Conservation (phyloP, 495 filamentous ascomycete genomes). For the Tuber magnatum region DNA sequence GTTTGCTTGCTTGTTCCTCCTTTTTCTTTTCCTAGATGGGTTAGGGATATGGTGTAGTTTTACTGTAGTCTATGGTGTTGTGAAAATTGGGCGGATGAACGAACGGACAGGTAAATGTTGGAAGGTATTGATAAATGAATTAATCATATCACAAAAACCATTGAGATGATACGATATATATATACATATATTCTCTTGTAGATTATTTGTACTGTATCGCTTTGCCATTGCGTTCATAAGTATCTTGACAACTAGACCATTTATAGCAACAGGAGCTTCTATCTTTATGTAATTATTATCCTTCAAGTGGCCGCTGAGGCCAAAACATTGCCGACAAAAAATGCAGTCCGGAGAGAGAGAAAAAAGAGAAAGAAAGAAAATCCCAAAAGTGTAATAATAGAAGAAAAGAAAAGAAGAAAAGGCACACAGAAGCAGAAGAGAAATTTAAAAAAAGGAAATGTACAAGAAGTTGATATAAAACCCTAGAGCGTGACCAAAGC, state of each 20-base stretch:
- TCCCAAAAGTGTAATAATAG: not conserved
- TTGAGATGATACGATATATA: not conserved
- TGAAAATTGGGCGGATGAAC: not conserved
- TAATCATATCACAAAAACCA: constrained; percentile 8
- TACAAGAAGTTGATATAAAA: constrained; percentile 7
- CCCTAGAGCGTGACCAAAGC: constrained; percentile 34
- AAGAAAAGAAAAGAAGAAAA: constrained; percentile 17
- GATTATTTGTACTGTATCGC: not conserved
- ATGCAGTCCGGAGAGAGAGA: not conserved
- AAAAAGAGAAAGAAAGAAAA: constrained; percentile 12
- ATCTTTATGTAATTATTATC: constrained; percentile 16
- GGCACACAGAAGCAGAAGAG: constrained; percentile 9
- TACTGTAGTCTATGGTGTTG: not conserved
- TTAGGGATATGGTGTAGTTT: constrained; percentile 15
- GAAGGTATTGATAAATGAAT: not conserved
- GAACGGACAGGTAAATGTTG: not conserved
- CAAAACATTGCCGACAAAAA: not conserved
- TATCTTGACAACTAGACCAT: not conserved
- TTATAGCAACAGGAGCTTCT: constrained; percentile 1
- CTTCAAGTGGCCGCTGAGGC: not conserved
- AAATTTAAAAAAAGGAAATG: constrained; percentile 30
- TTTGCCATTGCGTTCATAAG: not conserved
- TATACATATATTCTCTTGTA: no score
- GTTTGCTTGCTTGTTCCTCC: constrained; percentile 6
- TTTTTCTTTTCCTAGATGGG: constrained; percentile 6